Conservation (phyloP, 495 filamentous ascomycete species). For the Staphylotrichum tortipilum region DNA sequence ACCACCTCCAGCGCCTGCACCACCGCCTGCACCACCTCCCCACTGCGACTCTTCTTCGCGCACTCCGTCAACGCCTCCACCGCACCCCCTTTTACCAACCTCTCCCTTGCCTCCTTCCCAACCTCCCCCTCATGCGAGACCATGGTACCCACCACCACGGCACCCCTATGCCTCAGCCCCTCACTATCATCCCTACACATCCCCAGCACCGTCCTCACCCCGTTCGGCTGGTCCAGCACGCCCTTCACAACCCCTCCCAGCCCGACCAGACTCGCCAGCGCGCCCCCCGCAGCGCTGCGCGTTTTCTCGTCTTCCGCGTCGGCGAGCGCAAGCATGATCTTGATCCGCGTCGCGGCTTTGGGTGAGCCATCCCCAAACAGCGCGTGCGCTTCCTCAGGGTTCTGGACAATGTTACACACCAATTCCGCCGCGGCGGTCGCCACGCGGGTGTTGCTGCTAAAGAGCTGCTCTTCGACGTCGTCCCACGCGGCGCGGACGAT, state of each 20-base stretch:
- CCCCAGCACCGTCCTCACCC: conserved; percentile 59
- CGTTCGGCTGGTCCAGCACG: conserved; percentile 58
- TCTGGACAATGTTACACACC: conserved; percentile 82
- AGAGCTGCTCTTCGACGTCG: conserved; percentile 70
- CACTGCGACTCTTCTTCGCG: conserved; percentile 53
- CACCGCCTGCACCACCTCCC: conserved; percentile 55
- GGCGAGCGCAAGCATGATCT: conserved; percentile 76
- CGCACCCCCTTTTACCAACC: conserved; percentile 41
- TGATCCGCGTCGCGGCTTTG: conserved; percentile 60
- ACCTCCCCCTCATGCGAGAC: conserved; percentile 41
- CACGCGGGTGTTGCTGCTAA: conserved; percentile 66
- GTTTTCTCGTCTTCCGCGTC: conserved; percentile 77
- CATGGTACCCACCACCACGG: conserved; percentile 65
- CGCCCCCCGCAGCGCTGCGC: conserved; percentile 77
- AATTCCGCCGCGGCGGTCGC: conserved; percentile 81
- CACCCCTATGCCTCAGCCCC: conserved; percentile 66
- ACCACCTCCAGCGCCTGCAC: conserved; percentile 55
- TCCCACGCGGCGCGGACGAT: conserved; percentile 67
- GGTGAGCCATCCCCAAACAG: conserved; percentile 58
- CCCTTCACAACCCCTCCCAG: conserved; percentile 63
- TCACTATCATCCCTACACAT: conserved; percentile 76
- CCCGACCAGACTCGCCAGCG: conserved; percentile 71
- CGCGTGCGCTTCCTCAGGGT: conserved; percentile 55
- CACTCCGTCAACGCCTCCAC: conserved; percentile 54
- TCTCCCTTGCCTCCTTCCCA: conserved; percentile 41